Conservation (phyloP, 371 early-diverging fungal species). For the Rhizopus delemar region DNA sequence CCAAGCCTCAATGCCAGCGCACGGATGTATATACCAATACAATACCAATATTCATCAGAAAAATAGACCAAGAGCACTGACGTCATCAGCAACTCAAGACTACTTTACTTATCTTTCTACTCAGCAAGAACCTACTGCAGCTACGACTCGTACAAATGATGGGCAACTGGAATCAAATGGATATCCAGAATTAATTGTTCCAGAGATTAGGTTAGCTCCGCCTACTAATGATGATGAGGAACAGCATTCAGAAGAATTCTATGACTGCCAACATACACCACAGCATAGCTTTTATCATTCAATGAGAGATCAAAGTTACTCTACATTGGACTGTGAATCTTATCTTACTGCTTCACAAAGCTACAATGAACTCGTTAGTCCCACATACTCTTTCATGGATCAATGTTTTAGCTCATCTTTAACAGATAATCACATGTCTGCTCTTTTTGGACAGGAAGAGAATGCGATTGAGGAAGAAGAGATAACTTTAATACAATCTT, state of each 20-base stretch:
- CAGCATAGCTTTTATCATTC: slow-evolving; percentile 5
- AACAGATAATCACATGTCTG: background rate
- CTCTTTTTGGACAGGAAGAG: background rate
- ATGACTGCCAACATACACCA: background rate
- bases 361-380: slow-evolving; percentile 15
- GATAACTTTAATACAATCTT: background rate
- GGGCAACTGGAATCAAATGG: background rate
- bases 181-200: slow-evolving; percentile 23
- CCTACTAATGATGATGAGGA: slow-evolving; percentile 16
- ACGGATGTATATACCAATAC: slow-evolving; percentile 21
- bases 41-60: background rate
- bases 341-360: slow-evolving; percentile 39
- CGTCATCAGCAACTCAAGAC: slow-evolving; percentile 21
- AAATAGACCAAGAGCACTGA: background rate
- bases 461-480: background rate
- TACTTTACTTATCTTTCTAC: slow-evolving; percentile 45
- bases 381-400: slow-evolving; percentile 15
- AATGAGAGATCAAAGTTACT: background rate
- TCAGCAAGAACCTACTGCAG: slow-evolving; percentile 20
- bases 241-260: background rate
- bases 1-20: slow-evolving; percentile 38
- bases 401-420: background rate
- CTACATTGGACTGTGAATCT: slow-evolving; percentile 24
- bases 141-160: background rate
- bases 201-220: slow-evolving; percentile 45